Base-by-base conservation (phyloP, 495 filamentous ascomycete genomes). In the Cercophora sp. region DNA sequence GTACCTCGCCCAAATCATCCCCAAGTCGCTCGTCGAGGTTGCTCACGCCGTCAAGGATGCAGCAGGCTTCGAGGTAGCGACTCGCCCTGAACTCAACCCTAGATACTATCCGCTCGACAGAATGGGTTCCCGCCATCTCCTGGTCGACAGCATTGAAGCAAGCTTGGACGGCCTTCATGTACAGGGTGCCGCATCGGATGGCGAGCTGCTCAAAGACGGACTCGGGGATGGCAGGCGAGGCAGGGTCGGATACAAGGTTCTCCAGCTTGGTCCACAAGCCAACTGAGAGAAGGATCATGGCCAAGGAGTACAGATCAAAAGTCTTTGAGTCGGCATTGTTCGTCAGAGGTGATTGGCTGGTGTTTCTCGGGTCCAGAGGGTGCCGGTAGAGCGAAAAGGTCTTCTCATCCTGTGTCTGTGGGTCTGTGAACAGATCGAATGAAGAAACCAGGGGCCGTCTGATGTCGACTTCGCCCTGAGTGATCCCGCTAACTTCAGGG, bases 211-310 rank as follows among this genome's bases (percentile, higher is more conserved):
- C 79, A 2, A 76, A 63, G 3, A 76, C 66, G n/a, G 71, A 63
- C 25, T 76, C 67, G 5, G 74, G 61, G 1, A 78, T 54, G 2
- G 57, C 55, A 2, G 70, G 64, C 0, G 64, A 63, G 5, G 58
- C 52, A n/a, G 59, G 39, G 27, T 64, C 60, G 23, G 75, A 65
- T 25, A 79, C 76, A 2, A 87, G 72, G 48, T 82, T 79, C 29
- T 79, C 74, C 31, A 95, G 75, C 2, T 86, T 84, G n/a, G 81
- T 83, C 91, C 91, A 96, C 1, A 96, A 74, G 22, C 91, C 91
- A 51, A 96, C 85, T 49, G 94, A 91, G 24, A 96, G 68, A 9
- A 96, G 73, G 10, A 96, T 74, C 59, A 96, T 79, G 29, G 88
- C 90, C 2, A 96, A 72, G 3, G 88, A 86, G 63, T 94, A 96